phyloP scores from a whole-genome alignment of 352 stramenopile genomes.

The Phytopythium oedochilum region DNA sequence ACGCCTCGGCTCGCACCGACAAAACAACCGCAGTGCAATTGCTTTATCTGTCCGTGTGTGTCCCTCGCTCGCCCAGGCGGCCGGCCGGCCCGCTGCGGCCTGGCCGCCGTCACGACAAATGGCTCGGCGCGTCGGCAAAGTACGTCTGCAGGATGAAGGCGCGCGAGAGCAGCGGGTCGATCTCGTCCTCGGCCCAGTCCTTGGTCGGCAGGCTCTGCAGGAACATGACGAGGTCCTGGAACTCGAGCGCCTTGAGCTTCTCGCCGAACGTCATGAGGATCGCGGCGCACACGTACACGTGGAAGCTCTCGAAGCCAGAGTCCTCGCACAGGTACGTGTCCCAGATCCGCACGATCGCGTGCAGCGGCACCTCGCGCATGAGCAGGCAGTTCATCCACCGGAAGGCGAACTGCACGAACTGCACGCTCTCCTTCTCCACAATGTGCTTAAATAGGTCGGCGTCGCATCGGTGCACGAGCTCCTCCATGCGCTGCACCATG shows the following conservation, averaged over 20 bases:
- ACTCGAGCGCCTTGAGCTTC: slow-evolving; percentile 94
- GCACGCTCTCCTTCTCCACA: slow-evolving; percentile 90
- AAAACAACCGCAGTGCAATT: neutral
- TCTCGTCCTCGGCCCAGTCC: slow-evolving; percentile 96
- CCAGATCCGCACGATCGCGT: slow-evolving; percentile 96
- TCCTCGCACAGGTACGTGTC: slow-evolving; percentile 99
- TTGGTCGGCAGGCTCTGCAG: slow-evolving; percentile 96
- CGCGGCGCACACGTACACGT: slow-evolving; percentile 98
- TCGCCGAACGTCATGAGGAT: slow-evolving; percentile 98
- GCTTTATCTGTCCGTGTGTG: neutral
- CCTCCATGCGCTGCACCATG: slow-evolving; percentile 97
- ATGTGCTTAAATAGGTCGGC: slow-evolving; percentile 93
- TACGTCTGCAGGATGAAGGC: slow-evolving; percentile 94
- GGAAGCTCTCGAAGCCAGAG: slow-evolving; percentile 98
- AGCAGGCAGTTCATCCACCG: slow-evolving; percentile 99
- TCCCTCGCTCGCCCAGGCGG: no score
- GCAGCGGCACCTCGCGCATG: slow-evolving; percentile 95
- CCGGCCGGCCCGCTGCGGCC: no score
- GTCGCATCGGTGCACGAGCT: slow-evolving; percentile 97
- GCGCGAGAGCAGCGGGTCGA: slow-evolving; percentile 97
- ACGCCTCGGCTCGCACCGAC: no score
- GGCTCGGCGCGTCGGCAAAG: slow-evolving; percentile 82
- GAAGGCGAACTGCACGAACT: slow-evolving; percentile 99
- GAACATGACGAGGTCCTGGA: slow-evolving; percentile 97
- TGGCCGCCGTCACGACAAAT: slow-evolving; percentile 39